Evolutionary conservation across 495 filamentous ascomycete genomes (phyloP), one percentile per base, ranked within the genome.

Genomic region (Aspergillus affinis): DNA sequence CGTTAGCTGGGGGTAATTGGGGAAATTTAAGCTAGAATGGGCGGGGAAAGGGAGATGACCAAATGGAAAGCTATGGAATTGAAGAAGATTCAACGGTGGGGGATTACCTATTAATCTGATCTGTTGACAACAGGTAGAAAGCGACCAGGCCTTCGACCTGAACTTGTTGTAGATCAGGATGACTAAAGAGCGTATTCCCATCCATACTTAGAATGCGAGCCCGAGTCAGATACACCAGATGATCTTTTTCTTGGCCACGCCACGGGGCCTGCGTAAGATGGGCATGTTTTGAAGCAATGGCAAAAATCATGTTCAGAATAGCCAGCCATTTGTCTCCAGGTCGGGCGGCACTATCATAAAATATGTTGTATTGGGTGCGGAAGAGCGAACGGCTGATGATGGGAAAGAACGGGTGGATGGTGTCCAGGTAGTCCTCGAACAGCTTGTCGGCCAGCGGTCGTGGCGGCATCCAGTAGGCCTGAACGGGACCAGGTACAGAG

Each of bases 291-390:
- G 85, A 78, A 6, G 78, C 77, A 55, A 89, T 88, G 19, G 87
- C 87, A 60, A 90, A 87, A 18, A 89, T 82, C 55, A 88, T 69
- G 64, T 90, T 90, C 29, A 88, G 59, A 32, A 84, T 86, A 0
- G 85, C 83, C 44, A 86, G 72, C 84, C 84, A 88, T 44, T 82
- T 81, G 36, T 75, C 72, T 9, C 78, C 77, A 5, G 78, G 75
- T n/a, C 66, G 72, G 6, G 72, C 72, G 13, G 68, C 57, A 27
- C 70, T 78, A 27, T 77, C 69, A 32, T 73, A 80, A 54, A 78
- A 80, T 10, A 68, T 73, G 54, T 63, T 74, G 48, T 80, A 83
- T 48, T 83, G 79, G 8, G 72, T 67, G 6, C 61, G 51, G 60
- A 81, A 82, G 2, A 78, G 75, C 4, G 67, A 69, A 36, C 80